Conservation (phyloP, 805 yeast species). For the Starmerella floricola region DNA sequence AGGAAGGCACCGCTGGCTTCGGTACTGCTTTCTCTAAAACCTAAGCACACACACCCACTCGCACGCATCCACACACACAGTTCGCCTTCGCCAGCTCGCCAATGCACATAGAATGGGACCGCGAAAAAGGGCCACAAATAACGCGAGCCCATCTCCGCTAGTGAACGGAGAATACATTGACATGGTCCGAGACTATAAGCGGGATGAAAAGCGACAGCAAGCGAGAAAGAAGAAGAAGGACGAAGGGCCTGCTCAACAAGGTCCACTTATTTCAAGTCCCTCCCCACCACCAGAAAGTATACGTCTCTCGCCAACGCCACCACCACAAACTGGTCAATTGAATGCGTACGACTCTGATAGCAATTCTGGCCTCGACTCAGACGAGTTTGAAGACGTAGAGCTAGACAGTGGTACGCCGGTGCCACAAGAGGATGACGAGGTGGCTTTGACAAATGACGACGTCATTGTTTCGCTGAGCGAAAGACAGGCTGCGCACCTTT, state of each 20-base stretch:
- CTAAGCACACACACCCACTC: too few relatives aligned
- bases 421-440: not conserved
- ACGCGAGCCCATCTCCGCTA: not conserved
- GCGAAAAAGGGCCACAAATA: not conserved
- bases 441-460: constrained; percentile 1
- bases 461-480: constrained; percentile 10
- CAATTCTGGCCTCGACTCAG: constrained; percentile 12
- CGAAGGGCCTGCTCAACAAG: not conserved
- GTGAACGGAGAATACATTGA: constrained; percentile 13
- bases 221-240: not conserved
- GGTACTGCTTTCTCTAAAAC: too few relatives aligned
- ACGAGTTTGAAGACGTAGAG: constrained; percentile 23
- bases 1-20: too few relatives aligned
- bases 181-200: constrained; percentile 12
- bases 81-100: too few relatives aligned
- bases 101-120: not conserved
- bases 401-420: constrained; percentile 11
- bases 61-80: too few relatives aligned
- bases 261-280: too few relatives aligned
- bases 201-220: constrained; percentile 9
- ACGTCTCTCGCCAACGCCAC: too few relatives aligned
- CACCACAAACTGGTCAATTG: not conserved
- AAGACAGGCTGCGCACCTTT: constrained; percentile 2
- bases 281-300: too few relatives aligned
- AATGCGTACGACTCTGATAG: not conserved